Base-by-base conservation (phyloP, 139 green algal genomes). In the Yamagishiella unicocca region DNA sequence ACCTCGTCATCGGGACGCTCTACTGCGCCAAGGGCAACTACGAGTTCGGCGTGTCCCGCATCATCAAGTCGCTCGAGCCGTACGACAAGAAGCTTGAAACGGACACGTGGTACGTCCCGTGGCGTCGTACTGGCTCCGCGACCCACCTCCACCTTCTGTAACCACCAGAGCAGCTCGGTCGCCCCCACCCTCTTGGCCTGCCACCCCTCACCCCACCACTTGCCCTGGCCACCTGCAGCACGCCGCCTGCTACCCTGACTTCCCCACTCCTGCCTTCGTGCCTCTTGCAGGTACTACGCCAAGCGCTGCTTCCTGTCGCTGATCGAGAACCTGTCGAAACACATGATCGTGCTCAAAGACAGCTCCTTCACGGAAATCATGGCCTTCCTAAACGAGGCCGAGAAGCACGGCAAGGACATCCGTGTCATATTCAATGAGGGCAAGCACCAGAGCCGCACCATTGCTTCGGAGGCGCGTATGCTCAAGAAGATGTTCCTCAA, bases 1-100 rank as follows among this genome's bases (percentile, higher is more conserved):
- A 98, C 91, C 88, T 98, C 6, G 95, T 98, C 42, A 98, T 98
- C 82, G 96, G 96, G 42, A 98, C 96, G 37, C 92, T 98, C 0
- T 98, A 98, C 92, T 98, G 96, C 87, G 87, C 96, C 62, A 98
- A 95, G 92, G 91, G 93, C 50, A 97, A 97, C 89, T 97, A 94
- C 73, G 96, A 98, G 85, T 98, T 98, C 91, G 96, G 96, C 83
- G 96, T 98, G 86, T 90, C 78, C 17, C 92, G 96, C 6, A 94
- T 98, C 64, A 97, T 98, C 74, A 98, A 97, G 82, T 92, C 82
- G 58, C 87, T 98, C 43, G 95, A 98, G 89, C 96, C 96, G 27
- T 95, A 96, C 89, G 79, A 93, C 71, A 94, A 93, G 89, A 97
- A 97, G 87, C 92, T 98, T 70, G 93, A 96, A 37, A 93, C 94